A percentile compares a stretch with the other conserved stretches of the same genome.
Conservation (phyloP, 1,139 yeast species). For the Barnettozyma hawaiiensis region DNA sequence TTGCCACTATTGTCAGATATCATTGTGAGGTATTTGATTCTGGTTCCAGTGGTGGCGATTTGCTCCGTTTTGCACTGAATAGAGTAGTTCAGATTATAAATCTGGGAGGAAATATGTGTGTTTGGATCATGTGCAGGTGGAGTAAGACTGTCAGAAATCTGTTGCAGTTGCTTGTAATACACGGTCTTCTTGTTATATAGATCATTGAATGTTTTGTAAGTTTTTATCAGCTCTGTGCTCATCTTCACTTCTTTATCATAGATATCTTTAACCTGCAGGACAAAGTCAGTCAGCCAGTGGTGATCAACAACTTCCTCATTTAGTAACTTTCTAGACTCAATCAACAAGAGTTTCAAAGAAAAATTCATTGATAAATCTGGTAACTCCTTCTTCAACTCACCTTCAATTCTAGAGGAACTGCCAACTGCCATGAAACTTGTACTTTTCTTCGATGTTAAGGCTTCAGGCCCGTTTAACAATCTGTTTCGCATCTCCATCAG, state of each 20-base stretch:
- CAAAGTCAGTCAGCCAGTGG: constrained; percentile 14
- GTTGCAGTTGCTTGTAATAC: constrained; percentile 80
- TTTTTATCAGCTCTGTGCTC: constrained; percentile 39
- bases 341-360: constrained; percentile 16
- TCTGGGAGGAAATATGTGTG: constrained; percentile 19
- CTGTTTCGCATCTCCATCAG: constrained; percentile 52
- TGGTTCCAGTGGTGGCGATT: constrained; percentile 42
- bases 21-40: constrained; percentile 57
- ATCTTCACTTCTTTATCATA: constrained; percentile 41
- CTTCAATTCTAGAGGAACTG: not conserved
- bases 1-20: constrained; percentile 29
- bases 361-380: constrained; percentile 4
- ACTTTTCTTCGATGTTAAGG: constrained; percentile 9
- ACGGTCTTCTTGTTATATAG: constrained; percentile 73
- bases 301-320: constrained; percentile 5
- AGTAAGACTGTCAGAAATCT: constrained; percentile 59
- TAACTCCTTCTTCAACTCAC: constrained; percentile 30
- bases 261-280: constrained; percentile 28
- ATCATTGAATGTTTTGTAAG: constrained; percentile 50
- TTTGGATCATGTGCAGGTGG: constrained; percentile 8
- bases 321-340: constrained; percentile 11
- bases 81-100: constrained; percentile 1
- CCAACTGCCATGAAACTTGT: not conserved
- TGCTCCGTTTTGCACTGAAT: constrained; percentile 18
- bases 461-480: constrained; percentile 34